These are phyloP conservation scores for Bryoglossum gracile DNA, from an alignment of 495 filamentous ascomycete genomes.

Conservation along the genomic window DNA sequence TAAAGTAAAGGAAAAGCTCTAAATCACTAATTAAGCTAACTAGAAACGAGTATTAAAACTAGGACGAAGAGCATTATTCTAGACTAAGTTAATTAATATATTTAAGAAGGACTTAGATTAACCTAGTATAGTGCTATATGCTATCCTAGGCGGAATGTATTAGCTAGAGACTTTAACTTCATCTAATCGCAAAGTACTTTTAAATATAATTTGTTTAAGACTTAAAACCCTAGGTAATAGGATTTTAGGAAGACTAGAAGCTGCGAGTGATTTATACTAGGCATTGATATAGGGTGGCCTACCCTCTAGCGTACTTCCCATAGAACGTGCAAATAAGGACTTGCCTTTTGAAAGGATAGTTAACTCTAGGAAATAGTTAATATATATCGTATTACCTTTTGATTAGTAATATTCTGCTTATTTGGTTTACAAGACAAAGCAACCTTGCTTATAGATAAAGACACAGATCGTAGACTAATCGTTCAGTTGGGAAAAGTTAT, in stretches of 20 bases:
- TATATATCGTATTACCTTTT: too few species aligned
- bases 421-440: too few species aligned
- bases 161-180: conserved; percentile 1
- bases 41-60: conserved; percentile 6
- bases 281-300: conserved; percentile 1
- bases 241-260: conserved; percentile 6
- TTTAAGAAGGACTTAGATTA: conserved; percentile 3
- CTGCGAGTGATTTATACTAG: conserved; percentile 3
- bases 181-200: conserved; percentile 3
- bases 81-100: conserved; percentile 3
- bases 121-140: conserved; percentile 8
- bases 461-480: too few species aligned
- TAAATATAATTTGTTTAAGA: conserved; percentile 3
- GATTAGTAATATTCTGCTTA: too few species aligned
- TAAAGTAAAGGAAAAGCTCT: conserved; percentile 4
- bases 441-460: too few species aligned
- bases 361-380: too few species aligned
- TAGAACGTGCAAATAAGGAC: too few species aligned
- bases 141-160: conserved; percentile 1
- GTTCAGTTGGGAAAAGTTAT: too few species aligned
- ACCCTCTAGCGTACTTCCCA: conserved; percentile 4
- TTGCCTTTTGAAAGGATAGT: too few species aligned
- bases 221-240: conserved; percentile 2
- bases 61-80: conserved; percentile 6
- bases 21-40: conserved; percentile 5